Evolutionary conservation across 805 yeast genomes (phyloP), one percentile per base, ranked within the genome.

Genomic region (Yamadazyma tumulicola): DNA sequence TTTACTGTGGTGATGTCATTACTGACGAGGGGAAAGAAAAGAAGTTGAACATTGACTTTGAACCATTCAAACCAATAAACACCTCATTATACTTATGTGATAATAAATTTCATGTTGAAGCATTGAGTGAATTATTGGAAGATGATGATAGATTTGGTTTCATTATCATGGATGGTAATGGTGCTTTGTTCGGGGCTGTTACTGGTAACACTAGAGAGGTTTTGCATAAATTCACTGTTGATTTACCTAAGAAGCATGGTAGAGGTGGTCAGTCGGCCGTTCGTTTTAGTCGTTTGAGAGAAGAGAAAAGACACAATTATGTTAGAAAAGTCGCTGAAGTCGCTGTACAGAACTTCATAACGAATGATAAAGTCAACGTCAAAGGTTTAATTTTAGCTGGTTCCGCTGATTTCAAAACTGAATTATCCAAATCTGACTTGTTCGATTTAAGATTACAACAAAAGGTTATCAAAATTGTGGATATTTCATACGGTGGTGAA

Each of bases 251-350:
- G 74, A 93, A 93, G 86, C 98, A 93, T 74, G 98, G 98, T 56
- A 85, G 98, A 77, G 98, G 98, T 85, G 98, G 98, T 83, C 98
- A 93, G 72, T 93, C 99, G 44, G 98, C 99, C 29, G 61, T 93
- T 51, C 97, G 99, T 86, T 93, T 93, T 74, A 82, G 97, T 17
- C 89, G 99, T 75, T 75, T 93, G 64, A 85, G 99, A 77, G 98
- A 93, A 52, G 98, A 93, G 68, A 93, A 93, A 64, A 87, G 99
- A 73, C 99, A 93, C 66, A 93, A 93, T 64, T 93, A 93, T 68
- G 94, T 93, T 43, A 79, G 99, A 68, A 93, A 93, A 58, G 98
- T 93, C 31, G 96, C 97, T 32, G 99, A 93, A 71, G 91, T 80
- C 33, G 97, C 98, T 5, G 97, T 93, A 22, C 98, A 93, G 64